phyloP scores from a whole-genome alignment of 441 rosid genomes.

The Syzygium malaccense region DNA sequence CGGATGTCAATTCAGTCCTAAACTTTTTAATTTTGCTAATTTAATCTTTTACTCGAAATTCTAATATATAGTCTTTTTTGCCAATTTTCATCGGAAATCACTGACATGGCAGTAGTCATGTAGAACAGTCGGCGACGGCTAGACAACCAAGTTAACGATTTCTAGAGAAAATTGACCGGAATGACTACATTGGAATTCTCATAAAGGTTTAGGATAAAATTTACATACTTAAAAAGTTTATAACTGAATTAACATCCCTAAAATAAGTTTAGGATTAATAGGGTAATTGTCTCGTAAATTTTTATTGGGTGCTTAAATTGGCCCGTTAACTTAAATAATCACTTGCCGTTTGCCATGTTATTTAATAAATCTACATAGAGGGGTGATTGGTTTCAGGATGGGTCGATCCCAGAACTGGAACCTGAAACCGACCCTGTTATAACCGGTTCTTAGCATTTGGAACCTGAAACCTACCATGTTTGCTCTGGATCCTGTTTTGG shows the following conservation, averaged over 20 bases:
- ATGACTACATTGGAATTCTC: background rate
- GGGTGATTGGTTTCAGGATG: too few relatives aligned
- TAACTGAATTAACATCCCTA: background rate
- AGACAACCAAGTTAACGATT: background rate
- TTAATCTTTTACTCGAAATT: accelerated
- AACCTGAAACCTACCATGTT: too few relatives aligned
- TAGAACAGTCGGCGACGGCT: accelerated
- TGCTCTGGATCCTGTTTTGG: too few relatives aligned
- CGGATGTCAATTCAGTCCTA: accelerated
- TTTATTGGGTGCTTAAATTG: background rate
- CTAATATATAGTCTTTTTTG: accelerated
- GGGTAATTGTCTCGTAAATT: too few relatives aligned
- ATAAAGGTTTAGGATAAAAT: background rate
- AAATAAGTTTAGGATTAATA: background rate
- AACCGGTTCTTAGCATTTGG: too few relatives aligned
- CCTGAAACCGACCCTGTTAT: too few relatives aligned
- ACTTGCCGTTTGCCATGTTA: background rate
- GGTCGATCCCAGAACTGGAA: too few relatives aligned
- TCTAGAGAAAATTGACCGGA: background rate
- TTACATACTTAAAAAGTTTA: background rate
- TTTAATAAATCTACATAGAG: background rate
- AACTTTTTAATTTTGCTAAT: background rate
- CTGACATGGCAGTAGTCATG: accelerated
- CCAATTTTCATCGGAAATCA: background rate
- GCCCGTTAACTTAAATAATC: background rate